Conservation (phyloP, 108 stramenopile species). For the Cyclotella atomus region DNA sequence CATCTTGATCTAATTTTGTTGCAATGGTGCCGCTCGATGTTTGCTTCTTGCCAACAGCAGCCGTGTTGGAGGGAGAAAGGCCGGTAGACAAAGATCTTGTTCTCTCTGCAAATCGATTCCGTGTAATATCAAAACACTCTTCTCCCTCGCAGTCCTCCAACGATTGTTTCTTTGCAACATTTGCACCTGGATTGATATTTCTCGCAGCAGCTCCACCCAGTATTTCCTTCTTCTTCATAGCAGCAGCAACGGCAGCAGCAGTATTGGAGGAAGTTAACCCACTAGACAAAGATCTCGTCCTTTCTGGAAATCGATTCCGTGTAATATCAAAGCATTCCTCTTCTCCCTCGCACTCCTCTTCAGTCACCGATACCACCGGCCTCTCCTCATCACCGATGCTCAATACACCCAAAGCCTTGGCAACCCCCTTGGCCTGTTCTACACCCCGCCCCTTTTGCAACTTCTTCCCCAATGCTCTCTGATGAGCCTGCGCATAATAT, state of each 20-base stretch:
- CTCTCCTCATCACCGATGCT: background rate
- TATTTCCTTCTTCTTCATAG: background rate
- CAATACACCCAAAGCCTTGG: background rate
- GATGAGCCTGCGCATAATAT: constrained; percentile 12
- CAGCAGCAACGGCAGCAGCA: background rate
- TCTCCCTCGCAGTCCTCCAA: background rate
- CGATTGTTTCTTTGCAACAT: background rate
- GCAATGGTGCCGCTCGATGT: too few relatives aligned
- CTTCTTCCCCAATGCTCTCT: constrained; percentile 2
- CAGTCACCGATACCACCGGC: background rate
- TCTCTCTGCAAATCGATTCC: background rate
- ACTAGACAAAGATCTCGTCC: background rate
- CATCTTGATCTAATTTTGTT: background rate
- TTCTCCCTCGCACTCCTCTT: constrained; percentile 6
- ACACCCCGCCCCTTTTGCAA: background rate
- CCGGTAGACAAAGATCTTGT: background rate
- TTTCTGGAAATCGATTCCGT: background rate
- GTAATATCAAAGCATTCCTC: constrained; percentile 13
- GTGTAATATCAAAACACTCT: constrained; percentile 13
- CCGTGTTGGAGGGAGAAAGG: background rate
- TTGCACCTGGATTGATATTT: too few relatives aligned
- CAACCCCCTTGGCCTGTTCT: background rate
- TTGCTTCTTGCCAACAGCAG: background rate
- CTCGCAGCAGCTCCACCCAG: too few relatives aligned
- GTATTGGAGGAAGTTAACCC: background rate